Evolutionary conservation across 805 yeast genomes (phyloP).

Genomic region (Candida stauntonica): DNA sequence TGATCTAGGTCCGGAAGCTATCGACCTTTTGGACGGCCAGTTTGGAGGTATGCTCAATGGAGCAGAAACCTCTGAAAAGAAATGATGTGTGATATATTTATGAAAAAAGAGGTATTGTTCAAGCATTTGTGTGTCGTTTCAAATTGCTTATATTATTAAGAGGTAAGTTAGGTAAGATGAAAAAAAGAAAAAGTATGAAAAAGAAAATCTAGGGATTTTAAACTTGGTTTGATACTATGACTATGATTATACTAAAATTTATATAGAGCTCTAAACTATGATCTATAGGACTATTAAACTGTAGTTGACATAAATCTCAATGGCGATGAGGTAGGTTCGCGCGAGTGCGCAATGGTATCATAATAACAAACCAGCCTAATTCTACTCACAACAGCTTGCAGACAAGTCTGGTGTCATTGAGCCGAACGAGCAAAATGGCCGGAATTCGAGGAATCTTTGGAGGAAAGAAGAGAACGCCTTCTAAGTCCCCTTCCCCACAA

Average conservation of each 20-base stretch:
- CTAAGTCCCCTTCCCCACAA: conserved; percentile 7
- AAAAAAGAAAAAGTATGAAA: not conserved
- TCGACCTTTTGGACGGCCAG: conserved; percentile 23
- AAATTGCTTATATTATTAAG: not conserved
- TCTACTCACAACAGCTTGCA: no score
- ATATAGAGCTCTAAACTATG: no score
- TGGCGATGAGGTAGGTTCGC: no score
- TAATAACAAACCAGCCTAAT: not conserved
- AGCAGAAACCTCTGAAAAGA: not conserved
- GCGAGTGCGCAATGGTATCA: no score
- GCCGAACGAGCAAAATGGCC: conserved; percentile 1
- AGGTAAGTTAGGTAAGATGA: not conserved
- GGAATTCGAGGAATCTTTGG: conserved; percentile 7
- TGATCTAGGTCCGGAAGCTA: conserved; percentile 10
- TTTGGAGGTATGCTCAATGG: conserved; percentile 16
- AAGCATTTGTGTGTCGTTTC: no score
- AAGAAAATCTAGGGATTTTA: no score
- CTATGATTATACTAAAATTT: not conserved
- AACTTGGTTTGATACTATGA: not conserved
- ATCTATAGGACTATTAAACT: no score
- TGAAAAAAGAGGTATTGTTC: conserved; percentile 2
- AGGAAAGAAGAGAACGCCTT: conserved; percentile 2
- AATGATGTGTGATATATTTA: conserved; percentile 6
- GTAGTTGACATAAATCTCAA: no score
- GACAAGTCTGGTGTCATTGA: no score